Evolutionary conservation across 2,329 filamentous ascomycete genomes (phyloP).

Genomic region (Alternaria sp.): DNA sequence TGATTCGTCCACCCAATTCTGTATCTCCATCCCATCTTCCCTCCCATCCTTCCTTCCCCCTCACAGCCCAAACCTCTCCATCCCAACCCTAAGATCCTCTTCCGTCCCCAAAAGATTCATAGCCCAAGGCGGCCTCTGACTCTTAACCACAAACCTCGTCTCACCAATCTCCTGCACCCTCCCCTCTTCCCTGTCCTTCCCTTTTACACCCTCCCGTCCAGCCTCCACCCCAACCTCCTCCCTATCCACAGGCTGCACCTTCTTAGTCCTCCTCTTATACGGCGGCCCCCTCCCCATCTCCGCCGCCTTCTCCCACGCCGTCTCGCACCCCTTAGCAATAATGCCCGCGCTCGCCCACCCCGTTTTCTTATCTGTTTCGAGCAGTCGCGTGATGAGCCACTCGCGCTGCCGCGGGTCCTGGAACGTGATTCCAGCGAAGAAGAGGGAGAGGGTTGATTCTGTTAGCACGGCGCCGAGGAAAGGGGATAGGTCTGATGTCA

Average conservation of each 20-base stretch:
- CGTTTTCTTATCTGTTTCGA: constrained; percentile 77
- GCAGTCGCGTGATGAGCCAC: constrained; percentile 77
- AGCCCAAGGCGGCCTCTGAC: constrained; percentile 73
- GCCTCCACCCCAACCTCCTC: not conserved
- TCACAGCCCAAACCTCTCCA: constrained; percentile 36
- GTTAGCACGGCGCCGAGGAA: constrained; percentile 80
- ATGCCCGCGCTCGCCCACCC: constrained; percentile 86
- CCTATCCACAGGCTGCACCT: not conserved
- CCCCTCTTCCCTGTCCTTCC: constrained; percentile 13
- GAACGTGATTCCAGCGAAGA: constrained; percentile 86
- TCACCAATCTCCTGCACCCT: constrained; percentile 9
- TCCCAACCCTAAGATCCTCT: constrained; percentile 64
- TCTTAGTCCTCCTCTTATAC: constrained; percentile 56
- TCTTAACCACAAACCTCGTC: constrained; percentile 61
- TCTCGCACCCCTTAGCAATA: constrained; percentile 84
- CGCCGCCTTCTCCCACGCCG: constrained; percentile 78
- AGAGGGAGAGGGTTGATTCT: constrained; percentile 81
- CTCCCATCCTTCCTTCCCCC: not conserved
- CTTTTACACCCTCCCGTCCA: not conserved
- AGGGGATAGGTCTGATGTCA: constrained; percentile 66
- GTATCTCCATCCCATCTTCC: not conserved
- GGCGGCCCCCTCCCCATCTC: constrained; percentile 76
- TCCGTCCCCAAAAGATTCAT: constrained; percentile 81
- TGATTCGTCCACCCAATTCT: not conserved
- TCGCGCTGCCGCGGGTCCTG: constrained; percentile 73